Conservation (phyloP, 1,284 basidiomycete species). For the Pseudozyma pruni region DNA sequence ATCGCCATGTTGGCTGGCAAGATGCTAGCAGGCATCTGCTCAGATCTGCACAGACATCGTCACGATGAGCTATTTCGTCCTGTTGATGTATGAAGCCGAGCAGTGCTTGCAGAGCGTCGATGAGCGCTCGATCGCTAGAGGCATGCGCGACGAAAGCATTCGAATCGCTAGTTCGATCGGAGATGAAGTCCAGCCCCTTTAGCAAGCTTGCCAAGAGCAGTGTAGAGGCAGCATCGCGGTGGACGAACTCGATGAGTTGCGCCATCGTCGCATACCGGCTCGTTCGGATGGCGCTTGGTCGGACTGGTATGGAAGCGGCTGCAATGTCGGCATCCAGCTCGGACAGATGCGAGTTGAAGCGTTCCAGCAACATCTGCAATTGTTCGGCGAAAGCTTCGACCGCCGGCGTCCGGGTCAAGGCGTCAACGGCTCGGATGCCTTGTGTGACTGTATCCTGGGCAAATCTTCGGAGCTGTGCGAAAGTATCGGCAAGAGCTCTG, state of each 20-base stretch:
- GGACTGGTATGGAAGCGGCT: conserved; percentile 4
- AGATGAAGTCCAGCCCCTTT: conserved; percentile 16
- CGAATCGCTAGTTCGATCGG: background rate
- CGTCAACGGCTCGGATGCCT: conserved; percentile 29
- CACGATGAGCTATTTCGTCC: conserved; percentile 9
- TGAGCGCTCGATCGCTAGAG: conserved; percentile 35
- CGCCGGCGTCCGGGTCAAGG: conserved; percentile 28
- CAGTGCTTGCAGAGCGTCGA: conserved; percentile 42
- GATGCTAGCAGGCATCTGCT: conserved; percentile 38
- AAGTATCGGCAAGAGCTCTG: conserved; percentile 8
- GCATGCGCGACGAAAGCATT: background rate
- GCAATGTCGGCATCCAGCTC: conserved; percentile 36
- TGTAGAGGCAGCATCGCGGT: conserved; percentile 20
- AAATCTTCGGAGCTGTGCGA: conserved; percentile 17
- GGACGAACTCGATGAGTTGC: conserved; percentile 21
- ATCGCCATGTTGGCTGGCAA: conserved; percentile 35
- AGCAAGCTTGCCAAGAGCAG: conserved; percentile 25
- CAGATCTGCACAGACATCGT: conserved; percentile 21
- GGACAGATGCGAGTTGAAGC: conserved; percentile 10
- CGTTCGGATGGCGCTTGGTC: conserved; percentile 4
- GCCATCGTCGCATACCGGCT: conserved; percentile 27
- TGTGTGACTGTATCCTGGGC: conserved; percentile 12
- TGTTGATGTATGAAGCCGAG: conserved; percentile 37
- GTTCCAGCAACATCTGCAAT: conserved; percentile 29
- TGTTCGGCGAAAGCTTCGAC: conserved; percentile 45